Evolutionary conservation across 2,329 filamentous ascomycete species (phyloP).

Genomic region (Tetracladium maxilliforme): DNA sequence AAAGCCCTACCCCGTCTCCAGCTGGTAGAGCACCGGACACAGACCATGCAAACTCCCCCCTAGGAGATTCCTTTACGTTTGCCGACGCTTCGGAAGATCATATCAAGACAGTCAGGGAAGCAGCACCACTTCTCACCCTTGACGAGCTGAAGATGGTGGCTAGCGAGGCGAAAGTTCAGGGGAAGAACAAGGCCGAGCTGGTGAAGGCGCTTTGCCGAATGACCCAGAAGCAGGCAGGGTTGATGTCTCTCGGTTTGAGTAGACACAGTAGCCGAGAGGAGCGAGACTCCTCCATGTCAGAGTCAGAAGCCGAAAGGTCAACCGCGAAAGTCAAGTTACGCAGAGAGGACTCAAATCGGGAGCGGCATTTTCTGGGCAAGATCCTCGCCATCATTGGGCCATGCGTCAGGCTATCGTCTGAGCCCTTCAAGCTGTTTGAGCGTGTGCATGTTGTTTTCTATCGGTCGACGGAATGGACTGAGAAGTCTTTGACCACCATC

Average conservation of each 20-base stretch:
- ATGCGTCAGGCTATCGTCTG: slow-evolving; percentile 65
- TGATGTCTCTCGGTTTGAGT: slow-evolving; percentile 55
- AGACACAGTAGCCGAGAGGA: slow-evolving; percentile 20
- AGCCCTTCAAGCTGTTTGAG: slow-evolving; percentile 71
- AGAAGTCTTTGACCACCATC: slow-evolving; percentile 89
- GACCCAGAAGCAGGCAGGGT: slow-evolving; percentile 59
- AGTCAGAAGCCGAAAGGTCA: too few species aligned
- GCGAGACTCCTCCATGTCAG: not conserved
- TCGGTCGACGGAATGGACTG: slow-evolving; percentile 89
- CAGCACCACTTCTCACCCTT: slow-evolving; percentile 64
- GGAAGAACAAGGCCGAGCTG: slow-evolving; percentile 77
- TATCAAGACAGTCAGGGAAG: slow-evolving; percentile 70
- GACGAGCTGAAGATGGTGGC: slow-evolving; percentile 78
- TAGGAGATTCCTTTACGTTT: slow-evolving; percentile 55
- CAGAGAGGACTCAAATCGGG: slow-evolving; percentile 45
- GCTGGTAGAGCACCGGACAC: slow-evolving; percentile 6
- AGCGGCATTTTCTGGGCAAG: slow-evolving; percentile 61
- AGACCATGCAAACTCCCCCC: too few species aligned
- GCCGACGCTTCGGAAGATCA: slow-evolving; percentile 62
- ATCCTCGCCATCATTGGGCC: slow-evolving; percentile 66
- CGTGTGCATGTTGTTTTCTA: slow-evolving; percentile 94
- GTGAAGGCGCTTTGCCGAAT: slow-evolving; percentile 57
- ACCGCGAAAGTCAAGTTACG: not conserved
- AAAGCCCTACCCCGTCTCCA: slow-evolving; percentile 5
- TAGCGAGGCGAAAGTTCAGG: slow-evolving; percentile 74